Conservation (phyloP, 2,329 filamentous ascomycete species). For the Penicillium expansum region DNA sequence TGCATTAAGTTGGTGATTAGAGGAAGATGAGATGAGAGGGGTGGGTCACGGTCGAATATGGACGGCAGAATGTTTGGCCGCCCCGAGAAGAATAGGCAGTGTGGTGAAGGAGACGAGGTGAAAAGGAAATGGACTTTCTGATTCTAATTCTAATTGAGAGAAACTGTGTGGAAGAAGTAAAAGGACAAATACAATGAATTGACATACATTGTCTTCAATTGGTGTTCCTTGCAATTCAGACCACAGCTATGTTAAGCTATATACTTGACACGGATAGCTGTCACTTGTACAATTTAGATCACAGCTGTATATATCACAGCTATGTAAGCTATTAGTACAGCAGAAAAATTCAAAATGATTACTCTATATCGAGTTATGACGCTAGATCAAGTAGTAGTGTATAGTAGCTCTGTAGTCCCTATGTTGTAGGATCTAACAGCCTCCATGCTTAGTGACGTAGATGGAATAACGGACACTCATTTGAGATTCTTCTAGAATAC, state of each 20-base stretch:
- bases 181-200: neutral
- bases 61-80: slow-evolving; percentile 6
- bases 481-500: no score
- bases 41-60: slow-evolving; percentile 7
- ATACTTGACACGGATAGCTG: neutral
- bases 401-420: no score
- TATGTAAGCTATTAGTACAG: neutral
- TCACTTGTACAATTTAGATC: neutral
- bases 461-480: no score
- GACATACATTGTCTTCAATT: neutral
- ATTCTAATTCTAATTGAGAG: no score
- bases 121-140: neutral
- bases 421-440: no score
- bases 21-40: slow-evolving; percentile 9
- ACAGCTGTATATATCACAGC: neutral
- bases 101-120: neutral
- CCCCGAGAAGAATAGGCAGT: neutral
- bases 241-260: neutral
- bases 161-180: neutral
- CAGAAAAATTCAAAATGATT: neutral
- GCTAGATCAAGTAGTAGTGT: no score
- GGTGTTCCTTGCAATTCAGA: neutral
- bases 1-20: neutral
- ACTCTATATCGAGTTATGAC: neutral
- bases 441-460: neutral